Conservation (phyloP, 2,329 filamentous ascomycete genomes). For the Didymella keratinophila region DNA sequence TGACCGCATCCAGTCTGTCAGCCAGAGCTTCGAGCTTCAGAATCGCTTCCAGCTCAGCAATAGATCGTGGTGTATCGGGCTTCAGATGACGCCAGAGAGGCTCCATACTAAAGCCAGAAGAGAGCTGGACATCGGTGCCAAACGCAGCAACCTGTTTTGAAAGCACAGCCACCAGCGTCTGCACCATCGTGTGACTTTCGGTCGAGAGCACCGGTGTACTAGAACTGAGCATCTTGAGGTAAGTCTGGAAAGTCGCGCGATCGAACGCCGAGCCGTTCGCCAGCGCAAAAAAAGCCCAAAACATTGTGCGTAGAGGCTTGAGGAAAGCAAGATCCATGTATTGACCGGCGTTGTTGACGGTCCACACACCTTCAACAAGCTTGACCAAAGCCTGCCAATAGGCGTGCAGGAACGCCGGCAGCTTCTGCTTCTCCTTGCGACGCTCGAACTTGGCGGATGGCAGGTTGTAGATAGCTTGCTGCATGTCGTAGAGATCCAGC, state of each 20-base stretch:
- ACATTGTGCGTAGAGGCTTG: conserved; percentile 50
- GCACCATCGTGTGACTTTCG: conserved; percentile 27
- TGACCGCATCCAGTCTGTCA: conserved; percentile 55
- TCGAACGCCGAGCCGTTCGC: conserved; percentile 56
- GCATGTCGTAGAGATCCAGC: conserved; percentile 44
- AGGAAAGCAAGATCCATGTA: conserved; percentile 27
- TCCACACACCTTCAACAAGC: conserved; percentile 28
- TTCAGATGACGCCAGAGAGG: conserved; percentile 76
- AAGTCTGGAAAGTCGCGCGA: conserved; percentile 63
- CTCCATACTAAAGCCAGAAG: conserved; percentile 82
- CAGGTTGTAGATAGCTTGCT: conserved; percentile 35
- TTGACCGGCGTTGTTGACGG: conserved; percentile 16
- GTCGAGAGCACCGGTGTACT: conserved; percentile 18
- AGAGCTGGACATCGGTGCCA: conserved; percentile 73
- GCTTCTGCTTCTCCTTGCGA: conserved; percentile 46
- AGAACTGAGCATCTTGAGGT: conserved; percentile 52
- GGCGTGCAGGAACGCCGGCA: conserved; percentile 42
- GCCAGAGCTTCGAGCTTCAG: conserved; percentile 56
- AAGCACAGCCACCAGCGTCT: conserved; percentile 36
- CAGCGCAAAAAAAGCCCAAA: conserved; percentile 59
- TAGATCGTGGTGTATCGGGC: conserved; percentile 61
- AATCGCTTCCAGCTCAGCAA: conserved; percentile 49
- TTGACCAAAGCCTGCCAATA: conserved; percentile 34
- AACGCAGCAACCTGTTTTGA: conserved; percentile 58
- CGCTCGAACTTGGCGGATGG: conserved; percentile 46